Percentiles rank a stretch among this genome's conserved stretches.
phyloP scores from a whole-genome alignment of 306 rosid species.

The Albizia julibrissin region DNA sequence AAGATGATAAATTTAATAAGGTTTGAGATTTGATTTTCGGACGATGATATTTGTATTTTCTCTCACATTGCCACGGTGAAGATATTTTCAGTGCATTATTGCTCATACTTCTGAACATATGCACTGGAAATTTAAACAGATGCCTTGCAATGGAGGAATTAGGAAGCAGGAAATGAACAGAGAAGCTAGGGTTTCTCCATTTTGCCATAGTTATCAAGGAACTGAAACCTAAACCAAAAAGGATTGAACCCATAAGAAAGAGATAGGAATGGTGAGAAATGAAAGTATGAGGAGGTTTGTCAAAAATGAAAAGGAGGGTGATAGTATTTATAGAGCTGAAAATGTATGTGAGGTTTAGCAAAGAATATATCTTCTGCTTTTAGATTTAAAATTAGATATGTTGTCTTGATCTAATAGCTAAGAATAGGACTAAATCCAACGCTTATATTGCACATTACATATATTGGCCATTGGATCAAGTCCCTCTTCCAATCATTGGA shows the following conservation, averaged over 20 bases:
- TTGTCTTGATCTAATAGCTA: neutral
- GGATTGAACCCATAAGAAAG: neutral
- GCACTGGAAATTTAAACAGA: neutral
- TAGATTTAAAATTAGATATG: neutral
- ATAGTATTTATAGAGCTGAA: neutral
- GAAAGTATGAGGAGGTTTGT: neutral
- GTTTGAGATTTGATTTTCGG: neutral
- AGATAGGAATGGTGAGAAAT: neutral
- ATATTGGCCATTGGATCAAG: neutral
- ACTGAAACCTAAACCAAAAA: neutral
- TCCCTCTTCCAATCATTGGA: neutral
- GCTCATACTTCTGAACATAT: neutral
- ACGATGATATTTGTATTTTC: neutral
- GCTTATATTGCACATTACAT: neutral
- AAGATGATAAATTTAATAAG: neutral
- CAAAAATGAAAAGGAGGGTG: neutral
- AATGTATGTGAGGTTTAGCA: neutral
- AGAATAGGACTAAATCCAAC: neutral
- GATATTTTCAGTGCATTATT: neutral
- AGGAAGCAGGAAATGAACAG: neutral
- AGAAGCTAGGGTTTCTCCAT: neutral
- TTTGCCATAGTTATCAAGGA: neutral
- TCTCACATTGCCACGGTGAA: neutral
- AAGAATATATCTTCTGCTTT: neutral
- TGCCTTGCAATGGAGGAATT: neutral